Evolutionary conservation across 495 filamentous ascomycete species (phyloP).

Genomic region (Viridothelium virens): DNA sequence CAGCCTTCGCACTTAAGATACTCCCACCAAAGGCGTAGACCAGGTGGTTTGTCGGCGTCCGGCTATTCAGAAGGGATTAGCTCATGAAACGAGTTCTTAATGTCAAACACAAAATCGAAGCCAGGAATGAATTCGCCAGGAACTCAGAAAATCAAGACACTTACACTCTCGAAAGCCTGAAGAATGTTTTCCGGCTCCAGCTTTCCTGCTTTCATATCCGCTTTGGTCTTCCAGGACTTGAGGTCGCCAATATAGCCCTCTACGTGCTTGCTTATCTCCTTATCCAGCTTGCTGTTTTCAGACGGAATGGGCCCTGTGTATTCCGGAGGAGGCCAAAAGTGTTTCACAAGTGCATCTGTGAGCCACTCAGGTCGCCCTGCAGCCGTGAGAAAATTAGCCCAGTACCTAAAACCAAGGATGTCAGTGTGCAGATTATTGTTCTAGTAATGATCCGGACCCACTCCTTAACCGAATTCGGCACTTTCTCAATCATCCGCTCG

Average conservation of each 20-base stretch:
- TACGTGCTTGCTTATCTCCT: conserved; percentile 20
- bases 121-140: no score
- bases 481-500: conserved; percentile 28
- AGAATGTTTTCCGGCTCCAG: conserved; percentile 29
- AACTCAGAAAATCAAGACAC: background rate
- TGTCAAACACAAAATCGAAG: no score
- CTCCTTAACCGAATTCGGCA: conserved; percentile 27
- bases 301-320: conserved; percentile 26
- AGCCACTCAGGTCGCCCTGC: conserved; percentile 31
- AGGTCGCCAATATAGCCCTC: conserved; percentile 26
- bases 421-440: background rate
- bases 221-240: conserved; percentile 30
- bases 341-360: conserved; percentile 30
- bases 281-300: conserved; percentile 13
- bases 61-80: conserved; percentile 14
- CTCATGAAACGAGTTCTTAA: background rate
- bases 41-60: conserved; percentile 29
- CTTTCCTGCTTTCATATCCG: conserved; percentile 22
- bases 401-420: conserved; percentile 16
- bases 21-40: conserved; percentile 36
- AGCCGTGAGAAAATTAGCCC: conserved; percentile 29
- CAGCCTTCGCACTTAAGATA: conserved; percentile 34
- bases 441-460: background rate
- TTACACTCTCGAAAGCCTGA: conserved; percentile 28
- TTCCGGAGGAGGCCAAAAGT: conserved; percentile 32